These are phyloP conservation scores for Sicyos edulis DNA, from an alignment of 306 rosid genomes.

Conservation along the genomic window DNA sequence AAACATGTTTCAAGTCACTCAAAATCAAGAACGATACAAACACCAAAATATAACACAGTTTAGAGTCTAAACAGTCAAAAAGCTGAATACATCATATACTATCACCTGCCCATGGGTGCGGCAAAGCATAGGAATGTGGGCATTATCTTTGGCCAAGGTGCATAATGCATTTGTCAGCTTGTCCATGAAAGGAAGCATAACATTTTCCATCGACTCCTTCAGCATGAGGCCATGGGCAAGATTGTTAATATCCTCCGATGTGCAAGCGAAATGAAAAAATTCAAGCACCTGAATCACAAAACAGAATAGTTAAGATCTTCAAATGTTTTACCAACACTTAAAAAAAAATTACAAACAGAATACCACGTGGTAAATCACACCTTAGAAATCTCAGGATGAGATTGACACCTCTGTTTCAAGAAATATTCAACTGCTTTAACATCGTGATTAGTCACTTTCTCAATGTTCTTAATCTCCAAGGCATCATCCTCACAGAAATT, in stretches of 20 bases:
- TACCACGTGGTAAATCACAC: conserved; percentile 27
- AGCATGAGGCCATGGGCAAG: conserved; percentile 87
- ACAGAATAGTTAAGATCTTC: conserved; percentile 2
- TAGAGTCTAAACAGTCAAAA: conserved; percentile 7
- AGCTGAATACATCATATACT: conserved; percentile 13
- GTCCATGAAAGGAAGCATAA: conserved; percentile 65
- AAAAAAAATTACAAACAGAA: conserved; percentile 1
- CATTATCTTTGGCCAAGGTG: conserved; percentile 55
- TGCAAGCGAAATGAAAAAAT: conserved; percentile 86
- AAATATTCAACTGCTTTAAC: conserved; percentile 88
- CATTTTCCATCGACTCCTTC: conserved; percentile 53
- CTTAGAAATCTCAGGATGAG: conserved; percentile 61
- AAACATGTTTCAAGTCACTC: neutral
- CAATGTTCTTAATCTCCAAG: conserved; percentile 59
- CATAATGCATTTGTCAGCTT: conserved; percentile 48
- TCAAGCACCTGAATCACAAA: conserved; percentile 59
- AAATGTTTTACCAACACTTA: conserved; percentile 3
- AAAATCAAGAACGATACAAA: neutral
- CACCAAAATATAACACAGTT: conserved; percentile 3
- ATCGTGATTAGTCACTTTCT: conserved; percentile 75
- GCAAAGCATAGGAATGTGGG: conserved; percentile 72
- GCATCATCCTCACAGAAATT: conserved; percentile 54
- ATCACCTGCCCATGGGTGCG: conserved; percentile 90
- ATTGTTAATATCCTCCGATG: conserved; percentile 88
- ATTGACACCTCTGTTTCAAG: conserved; percentile 68